These are phyloP conservation scores for Trichosanthes truncata DNA, from an alignment of 306 rosid species.

Conservation along the genomic window DNA sequence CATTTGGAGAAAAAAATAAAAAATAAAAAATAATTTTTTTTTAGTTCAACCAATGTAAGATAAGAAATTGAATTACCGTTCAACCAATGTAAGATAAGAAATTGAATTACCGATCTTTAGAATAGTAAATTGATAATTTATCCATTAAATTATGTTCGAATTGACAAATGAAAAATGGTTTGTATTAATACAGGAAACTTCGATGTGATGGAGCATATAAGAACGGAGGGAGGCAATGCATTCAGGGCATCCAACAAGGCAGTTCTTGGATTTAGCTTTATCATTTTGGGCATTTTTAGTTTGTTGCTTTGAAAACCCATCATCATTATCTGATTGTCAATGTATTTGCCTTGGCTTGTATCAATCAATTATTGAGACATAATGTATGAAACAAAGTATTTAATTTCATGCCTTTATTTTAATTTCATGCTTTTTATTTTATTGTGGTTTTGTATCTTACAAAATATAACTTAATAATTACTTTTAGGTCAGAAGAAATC, in stretches of 20 bases:
- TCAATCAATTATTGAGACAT: background rate
- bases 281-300: constrained; percentile 23
- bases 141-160: too few relatives aligned
- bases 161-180: too few relatives aligned
- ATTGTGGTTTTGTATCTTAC: background rate
- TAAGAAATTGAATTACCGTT: too few relatives aligned
- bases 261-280: constrained; percentile 29
- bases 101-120: too few relatives aligned
- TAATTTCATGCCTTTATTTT: background rate
- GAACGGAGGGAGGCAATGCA: constrained; percentile 29
- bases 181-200: constrained; percentile 41
- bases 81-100: too few relatives aligned
- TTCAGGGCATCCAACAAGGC: constrained; percentile 21
- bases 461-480: background rate
- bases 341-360: background rate
- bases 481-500: too few relatives aligned
- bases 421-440: too few relatives aligned
- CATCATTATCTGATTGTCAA: background rate
- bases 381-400: background rate
- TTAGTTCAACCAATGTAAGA: too few relatives aligned
- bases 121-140: too few relatives aligned
- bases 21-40: too few relatives aligned
- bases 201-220: constrained; percentile 50
- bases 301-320: constrained; percentile 15
- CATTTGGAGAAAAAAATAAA: too few relatives aligned